phyloP scores from a whole-genome alignment of 176 grass and related monocot species.

The Paspalum vaginatum region DNA sequence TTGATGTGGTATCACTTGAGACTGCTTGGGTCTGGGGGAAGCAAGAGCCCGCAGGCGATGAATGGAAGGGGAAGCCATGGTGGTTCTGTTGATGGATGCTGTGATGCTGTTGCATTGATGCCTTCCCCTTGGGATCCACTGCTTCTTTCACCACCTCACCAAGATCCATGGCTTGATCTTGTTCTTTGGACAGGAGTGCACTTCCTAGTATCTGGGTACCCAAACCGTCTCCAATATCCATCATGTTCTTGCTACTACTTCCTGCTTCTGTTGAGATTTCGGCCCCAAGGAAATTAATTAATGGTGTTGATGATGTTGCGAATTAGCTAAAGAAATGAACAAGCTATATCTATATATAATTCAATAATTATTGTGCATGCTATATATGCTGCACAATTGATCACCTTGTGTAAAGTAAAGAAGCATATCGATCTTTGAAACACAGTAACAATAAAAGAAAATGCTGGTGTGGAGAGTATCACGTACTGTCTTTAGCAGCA shows the following conservation, averaged over 20 bases:
- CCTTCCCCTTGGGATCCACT: constrained; percentile 60
- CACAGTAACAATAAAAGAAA: not conserved
- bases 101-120: constrained; percentile 54
- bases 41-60: constrained; percentile 49
- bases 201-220: constrained; percentile 48
- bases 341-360: not conserved
- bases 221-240: constrained; percentile 41
- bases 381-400: constrained; percentile 7
- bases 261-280: constrained; percentile 58
- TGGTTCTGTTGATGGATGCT: constrained; percentile 45
- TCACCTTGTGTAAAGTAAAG: not conserved
- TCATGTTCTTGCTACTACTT: constrained; percentile 52
- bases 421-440: not conserved
- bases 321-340: not conserved
- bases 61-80: constrained; percentile 55
- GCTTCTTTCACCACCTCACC: constrained; percentile 64
- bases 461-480: not conserved
- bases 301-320: not conserved
- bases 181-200: constrained; percentile 47
- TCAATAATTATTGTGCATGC: not conserved
- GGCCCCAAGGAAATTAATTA: not conserved
- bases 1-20: constrained; percentile 53
- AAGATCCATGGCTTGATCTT: constrained; percentile 52
- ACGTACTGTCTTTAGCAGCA: constrained; percentile 56
- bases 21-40: constrained; percentile 48